phyloP scores from a whole-genome alignment of 2,329 filamentous ascomycete genomes.

The Sporothrix variecibatus region DNA sequence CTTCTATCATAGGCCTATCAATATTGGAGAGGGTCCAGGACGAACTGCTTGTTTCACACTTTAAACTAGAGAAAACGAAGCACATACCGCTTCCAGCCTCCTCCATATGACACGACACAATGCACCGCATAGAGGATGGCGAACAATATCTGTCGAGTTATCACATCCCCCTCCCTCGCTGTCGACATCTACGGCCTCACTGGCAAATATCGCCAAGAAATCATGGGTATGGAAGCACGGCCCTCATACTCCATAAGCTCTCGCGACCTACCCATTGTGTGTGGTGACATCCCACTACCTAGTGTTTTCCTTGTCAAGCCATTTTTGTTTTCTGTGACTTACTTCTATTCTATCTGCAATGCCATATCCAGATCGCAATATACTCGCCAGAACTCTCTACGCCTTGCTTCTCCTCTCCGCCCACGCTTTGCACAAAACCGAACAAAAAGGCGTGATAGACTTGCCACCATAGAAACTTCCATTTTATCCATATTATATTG shows the following conservation, averaged over 20 bases:
- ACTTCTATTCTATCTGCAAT: not conserved
- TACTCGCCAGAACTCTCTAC: not conserved
- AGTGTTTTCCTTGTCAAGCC: not conserved
- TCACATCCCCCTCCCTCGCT: not conserved
- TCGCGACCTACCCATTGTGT: not conserved
- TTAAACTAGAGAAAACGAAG: not conserved
- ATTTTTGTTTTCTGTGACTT: not conserved
- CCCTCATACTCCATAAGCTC: not conserved
- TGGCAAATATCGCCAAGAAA: not conserved
- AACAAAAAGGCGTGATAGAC: slow-evolving; percentile 1
- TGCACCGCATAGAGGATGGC: not conserved
- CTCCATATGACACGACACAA: not conserved
- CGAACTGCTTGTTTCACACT: no score
- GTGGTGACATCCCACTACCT: not conserved
- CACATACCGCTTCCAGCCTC: not conserved
- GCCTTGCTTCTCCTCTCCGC: not conserved
- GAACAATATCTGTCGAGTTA: not conserved
- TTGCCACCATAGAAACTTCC: not conserved
- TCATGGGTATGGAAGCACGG: slow-evolving; percentile 1
- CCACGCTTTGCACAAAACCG: not conserved
- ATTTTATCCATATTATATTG: slow-evolving; percentile 13
- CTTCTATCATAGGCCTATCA: no score
- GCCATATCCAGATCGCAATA: not conserved
- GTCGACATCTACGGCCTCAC: not conserved
- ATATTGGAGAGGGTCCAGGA: no score